These are phyloP conservation scores for Colletotrichum theobromicola DNA, from an alignment of 2,329 filamentous ascomycete species.

Conservation along the genomic window DNA sequence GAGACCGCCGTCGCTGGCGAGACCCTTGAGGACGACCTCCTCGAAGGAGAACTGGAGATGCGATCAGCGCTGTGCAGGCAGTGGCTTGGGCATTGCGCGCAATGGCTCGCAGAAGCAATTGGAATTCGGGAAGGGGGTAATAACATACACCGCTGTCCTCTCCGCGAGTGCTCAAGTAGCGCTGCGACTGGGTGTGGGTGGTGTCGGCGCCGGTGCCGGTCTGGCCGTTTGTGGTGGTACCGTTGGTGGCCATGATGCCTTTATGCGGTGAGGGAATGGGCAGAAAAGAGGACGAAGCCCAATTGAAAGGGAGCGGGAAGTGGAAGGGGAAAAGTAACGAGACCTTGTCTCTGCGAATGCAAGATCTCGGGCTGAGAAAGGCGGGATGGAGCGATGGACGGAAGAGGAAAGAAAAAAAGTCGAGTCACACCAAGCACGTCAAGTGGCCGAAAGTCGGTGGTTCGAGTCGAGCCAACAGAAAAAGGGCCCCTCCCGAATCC, in stretches of 20 bases:
- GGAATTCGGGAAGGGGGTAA: background rate
- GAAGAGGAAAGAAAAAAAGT: slow-evolving; percentile 1
- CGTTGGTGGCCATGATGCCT: slow-evolving; percentile 47
- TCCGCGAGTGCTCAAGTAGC: slow-evolving; percentile 57
- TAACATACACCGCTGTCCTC: slow-evolving; percentile 52
- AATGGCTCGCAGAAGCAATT: background rate
- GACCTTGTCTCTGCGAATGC: background rate
- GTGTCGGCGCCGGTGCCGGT: slow-evolving; percentile 19
- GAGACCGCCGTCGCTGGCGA: slow-evolving; percentile 85
- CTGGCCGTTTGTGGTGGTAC: slow-evolving; percentile 35
- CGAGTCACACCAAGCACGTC: slow-evolving; percentile 19
- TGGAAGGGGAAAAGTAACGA: background rate
- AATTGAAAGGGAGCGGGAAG: background rate
- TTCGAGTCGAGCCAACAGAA: background rate
- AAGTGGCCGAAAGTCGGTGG: slow-evolving; percentile 19
- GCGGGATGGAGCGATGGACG: background rate
- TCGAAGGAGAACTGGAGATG: slow-evolving; percentile 79
- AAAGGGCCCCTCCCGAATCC: background rate
- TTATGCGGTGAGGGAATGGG: background rate
- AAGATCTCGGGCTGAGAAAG: background rate
- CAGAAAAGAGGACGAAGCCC: background rate
- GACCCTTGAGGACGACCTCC: slow-evolving; percentile 86
- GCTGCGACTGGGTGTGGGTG: slow-evolving; percentile 50
- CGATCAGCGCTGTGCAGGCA: slow-evolving; percentile 3
- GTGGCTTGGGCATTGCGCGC: background rate